Evolutionary conservation across 169 alveolate genomes (phyloP).

Genomic region (Cryptosporidium ubiquitum): DNA sequence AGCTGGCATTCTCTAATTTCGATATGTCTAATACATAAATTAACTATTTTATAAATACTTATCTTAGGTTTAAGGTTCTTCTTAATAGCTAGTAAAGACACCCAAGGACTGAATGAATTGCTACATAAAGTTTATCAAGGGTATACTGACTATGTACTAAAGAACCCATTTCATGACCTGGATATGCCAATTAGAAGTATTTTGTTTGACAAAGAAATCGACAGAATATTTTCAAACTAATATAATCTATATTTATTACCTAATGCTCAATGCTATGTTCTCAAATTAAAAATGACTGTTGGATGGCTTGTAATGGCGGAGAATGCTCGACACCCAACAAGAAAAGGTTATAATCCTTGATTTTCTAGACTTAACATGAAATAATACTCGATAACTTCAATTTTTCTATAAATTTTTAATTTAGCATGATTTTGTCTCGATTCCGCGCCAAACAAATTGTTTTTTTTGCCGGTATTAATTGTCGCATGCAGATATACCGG

Average conservation of each 20-base stretch:
- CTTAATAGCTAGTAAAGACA: slow-evolving; percentile 76
- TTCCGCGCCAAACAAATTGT: slow-evolving; percentile 42
- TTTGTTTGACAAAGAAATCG: slow-evolving; percentile 80
- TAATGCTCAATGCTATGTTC: neutral
- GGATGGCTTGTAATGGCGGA: too few species aligned
- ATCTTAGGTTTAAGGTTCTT: slow-evolving; percentile 79
- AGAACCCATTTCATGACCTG: slow-evolving; percentile 92
- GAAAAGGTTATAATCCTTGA: neutral
- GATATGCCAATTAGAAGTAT: slow-evolving; percentile 92
- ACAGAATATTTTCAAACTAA: slow-evolving; percentile 76
- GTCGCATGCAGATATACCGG: slow-evolving; percentile 74
- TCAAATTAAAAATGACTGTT: neutral
- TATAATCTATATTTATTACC: neutral
- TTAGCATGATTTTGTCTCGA: slow-evolving; percentile 63
- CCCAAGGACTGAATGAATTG: slow-evolving; percentile 74
- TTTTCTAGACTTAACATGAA: neutral
- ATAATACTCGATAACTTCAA: too few species aligned
- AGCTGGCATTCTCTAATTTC: too few species aligned
- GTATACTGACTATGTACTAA: slow-evolving; percentile 91
- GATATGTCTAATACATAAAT: neutral
- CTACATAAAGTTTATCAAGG: slow-evolving; percentile 88
- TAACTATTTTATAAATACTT: neutral
- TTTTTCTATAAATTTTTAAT: neutral
- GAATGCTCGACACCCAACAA: too few species aligned
- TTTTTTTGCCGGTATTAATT: slow-evolving; percentile 38